Conservation (phyloP, 331 rosid species). For the Dryas integrifolia region DNA sequence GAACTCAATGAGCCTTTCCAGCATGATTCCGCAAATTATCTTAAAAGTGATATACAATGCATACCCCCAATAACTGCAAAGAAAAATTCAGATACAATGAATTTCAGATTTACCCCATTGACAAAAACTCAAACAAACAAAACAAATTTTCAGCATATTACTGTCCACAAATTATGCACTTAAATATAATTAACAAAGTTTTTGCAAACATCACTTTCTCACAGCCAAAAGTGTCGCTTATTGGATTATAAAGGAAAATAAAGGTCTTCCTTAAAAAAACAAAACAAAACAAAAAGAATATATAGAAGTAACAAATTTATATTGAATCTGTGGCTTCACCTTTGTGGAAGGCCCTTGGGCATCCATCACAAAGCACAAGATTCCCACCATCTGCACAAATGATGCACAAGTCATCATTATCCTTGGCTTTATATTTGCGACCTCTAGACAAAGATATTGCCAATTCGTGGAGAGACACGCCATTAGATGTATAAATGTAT, state of each 20-base stretch:
- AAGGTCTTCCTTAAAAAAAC: background rate
- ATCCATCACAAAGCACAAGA: constrained; percentile 93
- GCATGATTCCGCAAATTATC: background rate
- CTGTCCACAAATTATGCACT: background rate
- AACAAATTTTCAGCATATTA: background rate
- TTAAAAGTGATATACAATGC: background rate
- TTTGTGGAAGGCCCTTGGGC: constrained; percentile 98
- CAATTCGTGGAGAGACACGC: constrained; percentile 91
- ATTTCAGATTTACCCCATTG: background rate
- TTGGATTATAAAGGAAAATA: background rate
- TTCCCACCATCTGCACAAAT: constrained; percentile 94
- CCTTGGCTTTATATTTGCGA: constrained; percentile 74
- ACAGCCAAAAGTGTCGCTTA: background rate
- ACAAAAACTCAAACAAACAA: constrained; percentile 7
- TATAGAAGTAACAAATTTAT: too few species aligned
- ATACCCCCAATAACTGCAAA: background rate
- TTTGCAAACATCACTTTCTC: background rate
- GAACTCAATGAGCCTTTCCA: background rate
- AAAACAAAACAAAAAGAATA: background rate
- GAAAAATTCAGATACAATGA: background rate
- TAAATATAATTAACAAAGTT: background rate
- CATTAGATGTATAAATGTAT: constrained; percentile 89
- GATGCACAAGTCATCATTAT: constrained; percentile 88
- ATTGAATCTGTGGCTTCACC: constrained; percentile 41
- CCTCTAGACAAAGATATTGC: constrained; percentile 88